Base-by-base conservation (phyloP, 257 asterid species). In the Jacaranda copaia region DNA sequence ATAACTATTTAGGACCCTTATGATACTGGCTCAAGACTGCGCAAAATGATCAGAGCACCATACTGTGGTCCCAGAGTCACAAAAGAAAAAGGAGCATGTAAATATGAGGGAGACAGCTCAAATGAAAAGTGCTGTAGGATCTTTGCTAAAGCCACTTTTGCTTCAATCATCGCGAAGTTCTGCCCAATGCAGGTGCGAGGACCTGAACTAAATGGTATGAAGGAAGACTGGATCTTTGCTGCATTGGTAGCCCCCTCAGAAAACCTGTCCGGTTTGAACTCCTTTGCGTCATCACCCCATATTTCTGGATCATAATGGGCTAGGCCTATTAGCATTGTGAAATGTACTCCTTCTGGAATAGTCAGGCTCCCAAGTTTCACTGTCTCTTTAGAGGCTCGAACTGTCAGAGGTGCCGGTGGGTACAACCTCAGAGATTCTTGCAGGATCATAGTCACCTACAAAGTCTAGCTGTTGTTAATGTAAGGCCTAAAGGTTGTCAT, bases 211-310 rank as follows among this genome's bases (percentile, higher is more conserved):
- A 81, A 84, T 0, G 84, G 88, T 12, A 81, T 53, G 63, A 71
- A 84, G 19, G 82, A 79, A 5, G 10, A 51, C 9, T 75, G 80
- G 9, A 43, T 40, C 61, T 40, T 68, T 10, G 78, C 36, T 0
- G 85, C 85, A 20, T 16, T 38, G 0, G 79, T 59, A 51, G 78
- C 7, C 20, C 83, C 83, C 52, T 74, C 68, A 0, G 77, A 69
- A 25, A 81, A 84, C 19, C 88, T 84, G 77, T 78, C 35, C 0
- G 83, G 88, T 19, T 81, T 81, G 81, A 84, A 81, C 55, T 78
- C 84, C 32, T 76, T 74, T 0, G 70, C 81, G 19, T 84, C 83
- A 0, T 78, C 73, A 3, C 85, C 88, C 87, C 88, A 84, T 4
- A 77, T 70, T 3, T 80, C 16, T 0, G 76, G 74, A 63, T 84